Evolutionary conservation across 1,284 basidiomycete species (phyloP).

Genomic region (Thecaphora frezii): DNA sequence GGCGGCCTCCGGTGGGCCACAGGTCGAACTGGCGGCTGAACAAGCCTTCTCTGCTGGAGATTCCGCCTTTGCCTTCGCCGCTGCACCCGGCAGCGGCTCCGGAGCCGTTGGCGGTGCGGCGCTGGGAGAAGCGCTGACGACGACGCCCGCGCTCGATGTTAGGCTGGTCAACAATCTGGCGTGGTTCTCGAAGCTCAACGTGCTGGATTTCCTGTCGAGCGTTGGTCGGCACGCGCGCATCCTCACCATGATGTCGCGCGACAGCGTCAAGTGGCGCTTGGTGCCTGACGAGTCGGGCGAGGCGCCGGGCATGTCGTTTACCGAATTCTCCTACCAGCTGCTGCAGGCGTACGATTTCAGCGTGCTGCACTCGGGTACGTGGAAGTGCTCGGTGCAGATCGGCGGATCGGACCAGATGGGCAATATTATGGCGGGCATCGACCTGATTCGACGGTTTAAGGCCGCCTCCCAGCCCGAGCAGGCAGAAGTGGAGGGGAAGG

Average conservation of each 20-base stretch:
- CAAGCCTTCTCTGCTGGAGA: background rate
- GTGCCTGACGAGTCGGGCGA: background rate
- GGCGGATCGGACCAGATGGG: constrained; percentile 98
- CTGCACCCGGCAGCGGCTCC: background rate
- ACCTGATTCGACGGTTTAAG: constrained; percentile 72
- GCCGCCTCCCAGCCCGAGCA: constrained; percentile 5
- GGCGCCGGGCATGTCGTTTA: constrained; percentile 80
- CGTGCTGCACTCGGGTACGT: constrained; percentile 67
- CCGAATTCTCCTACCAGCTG: constrained; percentile 95
- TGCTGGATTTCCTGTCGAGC: constrained; percentile 82
- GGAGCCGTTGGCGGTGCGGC: background rate
- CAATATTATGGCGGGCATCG: constrained; percentile 91
- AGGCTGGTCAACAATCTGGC: constrained; percentile 73
- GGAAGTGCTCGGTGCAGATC: constrained; percentile 80
- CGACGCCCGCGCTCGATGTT: constrained; percentile 4
- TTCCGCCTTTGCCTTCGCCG: background rate
- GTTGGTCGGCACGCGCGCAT: constrained; percentile 82
- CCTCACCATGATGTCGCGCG: constrained; percentile 84
- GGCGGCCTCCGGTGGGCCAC: background rate
- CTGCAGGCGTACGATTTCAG: constrained; percentile 95
- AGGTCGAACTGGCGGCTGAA: constrained; percentile 1
- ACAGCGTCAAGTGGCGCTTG: constrained; percentile 70
- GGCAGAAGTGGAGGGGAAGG: constrained; percentile 8
- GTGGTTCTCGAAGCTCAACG: constrained; percentile 74
- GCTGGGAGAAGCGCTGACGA: background rate